Evolutionary conservation across 2,329 filamentous ascomycete genomes (phyloP).

Genomic region (Trematosphaeria pertusa): DNA sequence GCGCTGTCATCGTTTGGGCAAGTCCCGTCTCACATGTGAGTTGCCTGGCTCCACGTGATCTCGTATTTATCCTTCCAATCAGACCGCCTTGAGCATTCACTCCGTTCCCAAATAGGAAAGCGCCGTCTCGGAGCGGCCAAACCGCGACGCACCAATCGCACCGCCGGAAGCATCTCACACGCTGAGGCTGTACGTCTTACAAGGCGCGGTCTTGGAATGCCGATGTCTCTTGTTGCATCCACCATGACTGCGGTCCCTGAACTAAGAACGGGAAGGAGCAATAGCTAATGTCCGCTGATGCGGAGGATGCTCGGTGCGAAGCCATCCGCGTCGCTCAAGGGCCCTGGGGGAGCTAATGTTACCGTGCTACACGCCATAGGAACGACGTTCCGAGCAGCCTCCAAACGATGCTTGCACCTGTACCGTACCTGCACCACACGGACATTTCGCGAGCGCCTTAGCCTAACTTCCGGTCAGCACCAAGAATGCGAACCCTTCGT

Average conservation of each 20-base stretch:
- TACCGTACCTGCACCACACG: constrained; percentile 34
- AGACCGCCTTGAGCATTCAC: constrained; percentile 7
- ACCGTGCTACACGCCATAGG: constrained; percentile 23
- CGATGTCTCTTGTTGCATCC: constrained; percentile 17
- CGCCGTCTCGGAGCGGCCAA: constrained; percentile 6
- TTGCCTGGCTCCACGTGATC: constrained; percentile 16
- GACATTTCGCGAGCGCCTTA: constrained; percentile 30
- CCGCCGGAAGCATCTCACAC: constrained; percentile 2
- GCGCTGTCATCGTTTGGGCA: not conserved
- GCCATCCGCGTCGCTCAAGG: constrained; percentile 18
- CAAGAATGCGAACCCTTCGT: constrained; percentile 11
- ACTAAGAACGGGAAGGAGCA: constrained; percentile 3
- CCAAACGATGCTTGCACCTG: constrained; percentile 18
- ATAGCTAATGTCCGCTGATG: constrained; percentile 8
- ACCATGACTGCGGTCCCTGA: constrained; percentile 19
- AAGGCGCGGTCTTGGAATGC: constrained; percentile 26
- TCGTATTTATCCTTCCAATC: constrained; percentile 13
- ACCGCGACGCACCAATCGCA: constrained; percentile 10
- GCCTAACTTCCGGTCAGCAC: constrained; percentile 33
- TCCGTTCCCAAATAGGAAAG: constrained; percentile 14
- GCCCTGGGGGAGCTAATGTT: constrained; percentile 13
- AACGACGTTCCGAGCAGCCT: constrained; percentile 38
- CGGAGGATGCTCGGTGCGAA: constrained; percentile 9
- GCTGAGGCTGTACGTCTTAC: constrained; percentile 16
- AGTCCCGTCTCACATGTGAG: constrained; percentile 1